Conservation (phyloP, 1,284 basidiomycete genomes). For the Cutaneotrichosporon cavernicola region DNA sequence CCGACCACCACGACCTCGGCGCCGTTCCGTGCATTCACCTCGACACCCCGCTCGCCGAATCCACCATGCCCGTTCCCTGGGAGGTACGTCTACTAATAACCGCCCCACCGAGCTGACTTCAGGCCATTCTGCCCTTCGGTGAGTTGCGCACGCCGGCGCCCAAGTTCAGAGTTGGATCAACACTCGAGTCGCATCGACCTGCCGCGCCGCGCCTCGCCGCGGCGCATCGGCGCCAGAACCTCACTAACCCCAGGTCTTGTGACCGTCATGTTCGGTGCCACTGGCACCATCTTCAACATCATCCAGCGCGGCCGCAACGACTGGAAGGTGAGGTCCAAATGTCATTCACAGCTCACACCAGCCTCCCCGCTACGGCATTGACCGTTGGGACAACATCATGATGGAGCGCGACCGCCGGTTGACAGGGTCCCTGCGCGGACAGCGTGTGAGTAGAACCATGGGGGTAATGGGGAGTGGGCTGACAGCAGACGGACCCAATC, state of each 20-base stretch:
- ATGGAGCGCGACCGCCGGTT: conserved; percentile 82
- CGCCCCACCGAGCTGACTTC: conserved; percentile 5
- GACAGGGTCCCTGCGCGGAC: conserved; percentile 83
- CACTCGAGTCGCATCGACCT: not conserved
- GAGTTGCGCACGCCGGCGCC: conserved; percentile 22
- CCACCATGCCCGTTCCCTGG: conserved; percentile 83
- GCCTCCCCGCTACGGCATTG: conserved; percentile 79
- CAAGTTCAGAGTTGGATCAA: conserved; percentile 8
- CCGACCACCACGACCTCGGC: conserved; percentile 6
- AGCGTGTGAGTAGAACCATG: conserved; percentile 60
- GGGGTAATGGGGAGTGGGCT: not conserved
- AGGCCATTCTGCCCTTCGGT: conserved; percentile 89
- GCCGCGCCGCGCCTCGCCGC: not conserved
- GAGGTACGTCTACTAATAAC: conserved; percentile 55
- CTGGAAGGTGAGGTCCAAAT: conserved; percentile 68
- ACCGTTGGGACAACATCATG: conserved; percentile 92
- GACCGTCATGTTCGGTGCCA: conserved; percentile 81
- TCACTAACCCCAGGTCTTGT: conserved; percentile 64
- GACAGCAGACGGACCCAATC: conserved; percentile 64
- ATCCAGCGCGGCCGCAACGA: conserved; percentile 77
- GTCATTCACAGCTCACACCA: conserved; percentile 45
- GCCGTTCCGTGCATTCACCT: not conserved
- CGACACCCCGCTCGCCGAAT: not conserved
- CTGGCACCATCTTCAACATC: conserved; percentile 77
- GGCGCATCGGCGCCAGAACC: not conserved